These are phyloP conservation scores for Acer yangbiense DNA, from an alignment of 345 rosid genomes.

Conservation along the genomic window DNA sequence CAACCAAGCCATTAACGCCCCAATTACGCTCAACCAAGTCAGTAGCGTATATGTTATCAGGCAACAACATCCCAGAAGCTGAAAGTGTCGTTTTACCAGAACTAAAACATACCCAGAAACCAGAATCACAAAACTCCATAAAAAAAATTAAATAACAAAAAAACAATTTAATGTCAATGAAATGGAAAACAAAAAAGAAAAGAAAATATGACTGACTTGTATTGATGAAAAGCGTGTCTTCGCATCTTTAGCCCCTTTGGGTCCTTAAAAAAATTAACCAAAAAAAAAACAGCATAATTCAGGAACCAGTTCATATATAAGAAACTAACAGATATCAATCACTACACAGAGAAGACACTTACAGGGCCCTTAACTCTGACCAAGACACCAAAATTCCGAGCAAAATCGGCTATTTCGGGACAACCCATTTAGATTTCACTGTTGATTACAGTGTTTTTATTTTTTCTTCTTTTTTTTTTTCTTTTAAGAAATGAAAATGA, in stretches of 20 bases:
- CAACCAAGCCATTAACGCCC: slow-evolving; percentile 41
- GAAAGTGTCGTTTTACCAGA: slow-evolving; percentile 84
- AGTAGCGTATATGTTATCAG: slow-evolving; percentile 42
- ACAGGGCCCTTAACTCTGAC: slow-evolving; percentile 90
- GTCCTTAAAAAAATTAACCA: slow-evolving; percentile 42
- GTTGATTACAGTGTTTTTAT: not conserved
- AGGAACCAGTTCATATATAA: not conserved
- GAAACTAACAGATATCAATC: not conserved
- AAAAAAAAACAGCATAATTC: not conserved
- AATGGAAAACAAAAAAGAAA: slow-evolving; percentile 2
- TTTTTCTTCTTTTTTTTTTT: not conserved
- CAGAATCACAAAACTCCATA: not conserved
- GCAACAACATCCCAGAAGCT: slow-evolving; percentile 83
- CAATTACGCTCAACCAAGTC: slow-evolving; percentile 40
- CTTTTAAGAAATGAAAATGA: not conserved
- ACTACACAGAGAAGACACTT: slow-evolving; percentile 26
- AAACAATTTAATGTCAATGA: not conserved
- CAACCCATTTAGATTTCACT: slow-evolving; percentile 46
- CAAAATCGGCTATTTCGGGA: slow-evolving; percentile 51
- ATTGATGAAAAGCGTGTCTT: slow-evolving; percentile 86
- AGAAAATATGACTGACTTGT: slow-evolving; percentile 47
- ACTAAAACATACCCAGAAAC: slow-evolving; percentile 36
- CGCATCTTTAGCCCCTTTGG: slow-evolving; percentile 95
- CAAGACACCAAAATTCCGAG: slow-evolving; percentile 65
- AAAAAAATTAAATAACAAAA: not conserved